These are phyloP conservation scores for Sergeia podlipaevii DNA, from an alignment of 208 protist genomes.

Conservation along the genomic window DNA sequence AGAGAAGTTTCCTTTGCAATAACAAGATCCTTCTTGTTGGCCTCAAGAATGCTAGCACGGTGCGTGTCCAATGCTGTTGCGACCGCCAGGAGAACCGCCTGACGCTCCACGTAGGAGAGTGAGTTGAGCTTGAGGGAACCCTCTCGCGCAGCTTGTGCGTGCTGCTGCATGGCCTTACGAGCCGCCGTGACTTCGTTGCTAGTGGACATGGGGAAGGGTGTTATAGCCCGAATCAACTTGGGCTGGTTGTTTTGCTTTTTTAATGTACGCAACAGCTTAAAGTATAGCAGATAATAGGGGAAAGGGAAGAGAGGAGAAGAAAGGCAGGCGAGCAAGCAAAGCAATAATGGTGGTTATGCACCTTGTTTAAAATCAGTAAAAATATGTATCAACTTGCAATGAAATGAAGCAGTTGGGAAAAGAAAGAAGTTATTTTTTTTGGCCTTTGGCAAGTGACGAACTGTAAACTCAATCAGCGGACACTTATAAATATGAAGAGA, in stretches of 20 bases:
- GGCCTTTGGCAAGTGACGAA: neutral
- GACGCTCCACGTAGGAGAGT: constrained; percentile 23
- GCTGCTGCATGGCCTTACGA: constrained; percentile 10
- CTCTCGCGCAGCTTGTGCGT: constrained; percentile 59
- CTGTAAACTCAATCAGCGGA: neutral
- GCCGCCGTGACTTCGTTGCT: neutral
- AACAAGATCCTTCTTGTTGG: constrained; percentile 71
- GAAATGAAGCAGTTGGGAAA: neutral
- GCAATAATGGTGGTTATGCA: no score
- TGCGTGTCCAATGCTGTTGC: constrained; percentile 41
- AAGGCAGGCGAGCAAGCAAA: no score
- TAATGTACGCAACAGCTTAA: neutral
- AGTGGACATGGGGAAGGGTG: neutral
- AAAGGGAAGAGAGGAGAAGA: neutral
- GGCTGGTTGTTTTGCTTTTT: constrained; percentile 8
- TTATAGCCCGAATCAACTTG: neutral
- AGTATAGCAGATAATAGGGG: neutral
- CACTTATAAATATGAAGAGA: neutral
- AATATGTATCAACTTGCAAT: no score
- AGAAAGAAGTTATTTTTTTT: neutral
- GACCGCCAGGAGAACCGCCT: constrained; percentile 47
- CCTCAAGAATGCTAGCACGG: constrained; percentile 42
- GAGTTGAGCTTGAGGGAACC: constrained; percentile 32
- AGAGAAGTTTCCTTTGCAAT: constrained; percentile 30
- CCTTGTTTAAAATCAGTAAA: no score